A percentile compares a stretch with the other conserved stretches of the same genome.
Evolutionary conservation across 805 yeast species (phyloP).

Genomic region (Clavispora santaluciae): DNA sequence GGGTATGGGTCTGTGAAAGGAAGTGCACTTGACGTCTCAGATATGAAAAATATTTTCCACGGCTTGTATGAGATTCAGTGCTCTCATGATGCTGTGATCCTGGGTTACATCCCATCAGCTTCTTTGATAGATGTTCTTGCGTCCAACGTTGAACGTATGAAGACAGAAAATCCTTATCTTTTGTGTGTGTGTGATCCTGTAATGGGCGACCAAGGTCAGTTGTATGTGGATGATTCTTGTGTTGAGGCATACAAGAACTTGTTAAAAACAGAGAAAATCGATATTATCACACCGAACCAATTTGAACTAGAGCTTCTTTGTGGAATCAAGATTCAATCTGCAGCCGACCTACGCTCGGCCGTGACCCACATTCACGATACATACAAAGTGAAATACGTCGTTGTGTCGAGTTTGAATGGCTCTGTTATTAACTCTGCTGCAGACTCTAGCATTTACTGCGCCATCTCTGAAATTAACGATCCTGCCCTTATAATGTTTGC

Average conservation of each 20-base stretch:
- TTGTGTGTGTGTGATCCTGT: constrained; percentile 16
- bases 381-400: constrained; percentile 11
- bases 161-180: constrained; percentile 13
- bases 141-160: constrained; percentile 6
- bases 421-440: constrained; percentile 26
- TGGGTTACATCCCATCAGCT: constrained; percentile 16
- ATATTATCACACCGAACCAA: constrained; percentile 17
- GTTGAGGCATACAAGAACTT: constrained; percentile 12
- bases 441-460: constrained; percentile 21
- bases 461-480: constrained; percentile 14
- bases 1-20: constrained; percentile 57
- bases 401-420: constrained; percentile 13
- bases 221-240: constrained; percentile 14
- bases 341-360: constrained; percentile 9
- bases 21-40: constrained; percentile 5
- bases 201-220: constrained; percentile 19
- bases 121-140: constrained; percentile 10
- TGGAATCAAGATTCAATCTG: constrained; percentile 8
- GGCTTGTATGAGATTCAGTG: constrained; percentile 12
- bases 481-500: constrained; percentile 32
- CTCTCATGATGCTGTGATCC: constrained; percentile 14
- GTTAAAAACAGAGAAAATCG: constrained; percentile 7
- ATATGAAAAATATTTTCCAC: constrained; percentile 9
- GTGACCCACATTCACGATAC: constrained; percentile 7
- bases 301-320: constrained; percentile 16